phyloP scores from a whole-genome alignment of 2,329 filamentous ascomycete species.

The Grosmannia clavigera region DNA sequence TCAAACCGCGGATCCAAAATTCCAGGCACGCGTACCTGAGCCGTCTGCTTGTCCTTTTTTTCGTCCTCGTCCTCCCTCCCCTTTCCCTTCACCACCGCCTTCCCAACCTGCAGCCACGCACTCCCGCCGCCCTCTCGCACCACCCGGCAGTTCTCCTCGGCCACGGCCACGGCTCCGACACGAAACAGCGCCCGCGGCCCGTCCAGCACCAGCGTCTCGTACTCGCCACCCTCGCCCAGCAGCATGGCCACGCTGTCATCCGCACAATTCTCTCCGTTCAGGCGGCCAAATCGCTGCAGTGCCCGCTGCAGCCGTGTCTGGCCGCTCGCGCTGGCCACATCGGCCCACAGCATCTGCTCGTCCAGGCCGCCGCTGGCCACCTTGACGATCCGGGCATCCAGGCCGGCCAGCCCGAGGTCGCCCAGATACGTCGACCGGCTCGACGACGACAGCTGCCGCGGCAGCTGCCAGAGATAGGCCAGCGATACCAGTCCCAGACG shows the following conservation, averaged over 20 bases:
- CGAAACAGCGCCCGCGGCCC: slow-evolving; percentile 64
- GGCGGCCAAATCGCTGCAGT: slow-evolving; percentile 54
- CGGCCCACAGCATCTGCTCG: slow-evolving; percentile 66
- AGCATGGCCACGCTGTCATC: slow-evolving; percentile 35
- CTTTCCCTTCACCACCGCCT: slow-evolving; percentile 35
- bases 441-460: slow-evolving; percentile 44
- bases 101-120: slow-evolving; percentile 53
- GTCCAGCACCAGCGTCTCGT: slow-evolving; percentile 80
- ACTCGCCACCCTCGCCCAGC: slow-evolving; percentile 88
- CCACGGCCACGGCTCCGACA: slow-evolving; percentile 44
- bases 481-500: slow-evolving; percentile 73
- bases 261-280: slow-evolving; percentile 53
- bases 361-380: slow-evolving; percentile 84
- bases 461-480: slow-evolving; percentile 88
- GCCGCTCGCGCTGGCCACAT: slow-evolving; percentile 50
- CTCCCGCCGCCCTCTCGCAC: slow-evolving; percentile 64
- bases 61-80: slow-evolving; percentile 5
- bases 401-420: slow-evolving; percentile 67
- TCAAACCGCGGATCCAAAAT: slow-evolving; percentile 54
- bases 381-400: slow-evolving; percentile 89
- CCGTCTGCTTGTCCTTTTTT: slow-evolving; percentile 21
- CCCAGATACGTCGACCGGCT: slow-evolving; percentile 30
- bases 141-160: slow-evolving; percentile 36
- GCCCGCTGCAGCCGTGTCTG: slow-evolving; percentile 36
- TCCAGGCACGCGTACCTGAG: slow-evolving; percentile 41